Conservation (phyloP, 352 stramenopile species). For the Globisporangium mamillatum region DNA sequence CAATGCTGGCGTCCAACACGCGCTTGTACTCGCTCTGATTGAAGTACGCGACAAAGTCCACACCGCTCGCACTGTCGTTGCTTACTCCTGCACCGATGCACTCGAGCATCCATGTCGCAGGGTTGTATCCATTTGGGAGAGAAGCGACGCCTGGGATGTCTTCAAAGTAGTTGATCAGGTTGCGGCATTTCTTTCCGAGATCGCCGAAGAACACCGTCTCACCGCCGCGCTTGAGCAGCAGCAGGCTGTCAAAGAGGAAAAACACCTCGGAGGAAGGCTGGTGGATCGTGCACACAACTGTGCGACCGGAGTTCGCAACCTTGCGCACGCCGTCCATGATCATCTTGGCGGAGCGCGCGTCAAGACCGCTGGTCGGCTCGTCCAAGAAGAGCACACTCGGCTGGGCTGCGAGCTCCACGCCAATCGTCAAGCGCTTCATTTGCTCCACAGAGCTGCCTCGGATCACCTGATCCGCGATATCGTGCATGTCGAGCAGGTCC, state of each 20-base stretch:
- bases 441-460: slow-evolving; percentile 42
- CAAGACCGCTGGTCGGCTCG: slow-evolving; percentile 79
- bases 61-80: slow-evolving; percentile 14
- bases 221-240: slow-evolving; percentile 57
- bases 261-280: slow-evolving; percentile 87
- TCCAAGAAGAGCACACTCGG: slow-evolving; percentile 80
- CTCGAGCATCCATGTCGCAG: slow-evolving; percentile 84
- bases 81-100: slow-evolving; percentile 40
- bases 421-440: slow-evolving; percentile 55
- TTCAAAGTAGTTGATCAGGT: slow-evolving; percentile 30
- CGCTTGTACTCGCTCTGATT: slow-evolving; percentile 8
- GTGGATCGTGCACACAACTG: slow-evolving; percentile 89
- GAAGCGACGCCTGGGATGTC: slow-evolving; percentile 16
- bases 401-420: slow-evolving; percentile 70
- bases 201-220: slow-evolving; percentile 30
- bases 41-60: slow-evolving; percentile 9
- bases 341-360: slow-evolving; percentile 71
- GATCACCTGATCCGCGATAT: slow-evolving; percentile 36
- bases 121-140: slow-evolving; percentile 46
- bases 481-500: slow-evolving; percentile 27
- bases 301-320: slow-evolving; percentile 42
- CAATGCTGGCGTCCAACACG: neutral
- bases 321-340: slow-evolving; percentile 84
- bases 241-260: slow-evolving; percentile 76
- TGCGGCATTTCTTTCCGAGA: slow-evolving; percentile 10